Evolutionary conservation across 1,284 basidiomycete genomes (phyloP).

Genomic region (Ganoderma sinense): DNA sequence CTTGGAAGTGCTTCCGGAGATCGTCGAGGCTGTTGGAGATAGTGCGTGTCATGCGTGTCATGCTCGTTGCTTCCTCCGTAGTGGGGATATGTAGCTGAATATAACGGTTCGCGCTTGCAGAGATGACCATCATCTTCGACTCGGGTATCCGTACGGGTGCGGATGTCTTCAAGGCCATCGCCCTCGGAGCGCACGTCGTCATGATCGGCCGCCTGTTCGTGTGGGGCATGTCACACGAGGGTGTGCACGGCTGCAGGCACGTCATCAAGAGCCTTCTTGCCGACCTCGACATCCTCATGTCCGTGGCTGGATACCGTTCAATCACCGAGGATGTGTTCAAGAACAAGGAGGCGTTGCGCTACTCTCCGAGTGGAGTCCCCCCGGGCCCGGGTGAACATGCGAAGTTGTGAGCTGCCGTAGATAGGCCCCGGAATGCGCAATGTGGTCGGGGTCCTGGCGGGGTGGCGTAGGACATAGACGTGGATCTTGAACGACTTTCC

Average conservation of each 20-base stretch:
- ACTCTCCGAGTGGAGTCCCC: slow-evolving; percentile 47
- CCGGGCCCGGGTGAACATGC: slow-evolving; percentile 48
- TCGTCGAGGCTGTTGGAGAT: slow-evolving; percentile 57
- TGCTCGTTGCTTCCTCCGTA: not conserved
- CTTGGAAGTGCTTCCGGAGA: slow-evolving; percentile 60
- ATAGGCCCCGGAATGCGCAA: not conserved
- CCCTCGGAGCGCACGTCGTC: slow-evolving; percentile 55
- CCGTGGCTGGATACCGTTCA: slow-evolving; percentile 54
- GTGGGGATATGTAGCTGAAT: not conserved
- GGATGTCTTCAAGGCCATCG: slow-evolving; percentile 66
- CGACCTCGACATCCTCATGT: slow-evolving; percentile 67
- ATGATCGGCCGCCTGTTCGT: slow-evolving; percentile 55
- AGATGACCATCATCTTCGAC: slow-evolving; percentile 68
- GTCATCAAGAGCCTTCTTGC: slow-evolving; percentile 68
- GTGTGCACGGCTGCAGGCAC: slow-evolving; percentile 56
- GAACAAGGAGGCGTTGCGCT: slow-evolving; percentile 46
- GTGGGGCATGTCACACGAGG: slow-evolving; percentile 60
- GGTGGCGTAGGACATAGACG: not conserved
- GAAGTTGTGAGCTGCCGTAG: slow-evolving; percentile 38
- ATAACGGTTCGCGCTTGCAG: slow-evolving; percentile 36
- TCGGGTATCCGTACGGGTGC: slow-evolving; percentile 63
- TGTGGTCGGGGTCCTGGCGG: not conserved
- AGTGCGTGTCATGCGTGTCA: slow-evolving; percentile 40
- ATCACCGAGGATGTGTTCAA: slow-evolving; percentile 46
- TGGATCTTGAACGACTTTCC: not conserved